Evolutionary conservation across 116 monocot genomes (phyloP).

Genomic region (Phalaenopsis hybrid): DNA sequence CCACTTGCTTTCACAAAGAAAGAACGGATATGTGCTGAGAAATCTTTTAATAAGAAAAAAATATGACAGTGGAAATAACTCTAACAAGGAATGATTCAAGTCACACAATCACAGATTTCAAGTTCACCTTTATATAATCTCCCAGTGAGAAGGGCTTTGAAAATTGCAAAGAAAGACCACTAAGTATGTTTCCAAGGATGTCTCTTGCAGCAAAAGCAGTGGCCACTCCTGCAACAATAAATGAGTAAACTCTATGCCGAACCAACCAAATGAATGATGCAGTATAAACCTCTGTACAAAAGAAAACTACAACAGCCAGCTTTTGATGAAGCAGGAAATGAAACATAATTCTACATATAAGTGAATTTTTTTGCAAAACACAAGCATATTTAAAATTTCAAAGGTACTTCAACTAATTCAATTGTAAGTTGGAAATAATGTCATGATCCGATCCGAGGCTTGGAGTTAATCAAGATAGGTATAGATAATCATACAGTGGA

Average conservation of each 20-base stretch:
- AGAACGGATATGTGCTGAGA: neutral
- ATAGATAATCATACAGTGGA: too few species aligned
- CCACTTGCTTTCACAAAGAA: neutral
- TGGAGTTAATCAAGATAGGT: too few species aligned
- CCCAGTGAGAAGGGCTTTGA: constrained; percentile 72
- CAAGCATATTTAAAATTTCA: neutral
- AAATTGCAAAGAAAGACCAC: constrained; percentile 84
- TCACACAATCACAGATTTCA: neutral
- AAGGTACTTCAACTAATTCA: neutral
- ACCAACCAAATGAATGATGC: constrained; percentile 1
- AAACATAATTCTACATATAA: neutral
- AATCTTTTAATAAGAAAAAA: neutral
- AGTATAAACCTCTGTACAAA: neutral
- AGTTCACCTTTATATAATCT: constrained; percentile 69
- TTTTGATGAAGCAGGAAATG: constrained; percentile 4
- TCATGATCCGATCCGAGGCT: neutral
- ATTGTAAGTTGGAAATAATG: neutral
- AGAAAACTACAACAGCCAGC: neutral
- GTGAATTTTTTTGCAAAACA: neutral
- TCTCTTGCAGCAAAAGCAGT: constrained; percentile 95
- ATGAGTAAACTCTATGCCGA: neutral
- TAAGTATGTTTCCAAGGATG: constrained; percentile 81
- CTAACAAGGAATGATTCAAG: too few species aligned
- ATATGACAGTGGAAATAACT: neutral
- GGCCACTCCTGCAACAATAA: constrained; percentile 59